These are phyloP conservation scores for Candida incommunis DNA, from an alignment of 805 yeast genomes.

Conservation along the genomic window DNA sequence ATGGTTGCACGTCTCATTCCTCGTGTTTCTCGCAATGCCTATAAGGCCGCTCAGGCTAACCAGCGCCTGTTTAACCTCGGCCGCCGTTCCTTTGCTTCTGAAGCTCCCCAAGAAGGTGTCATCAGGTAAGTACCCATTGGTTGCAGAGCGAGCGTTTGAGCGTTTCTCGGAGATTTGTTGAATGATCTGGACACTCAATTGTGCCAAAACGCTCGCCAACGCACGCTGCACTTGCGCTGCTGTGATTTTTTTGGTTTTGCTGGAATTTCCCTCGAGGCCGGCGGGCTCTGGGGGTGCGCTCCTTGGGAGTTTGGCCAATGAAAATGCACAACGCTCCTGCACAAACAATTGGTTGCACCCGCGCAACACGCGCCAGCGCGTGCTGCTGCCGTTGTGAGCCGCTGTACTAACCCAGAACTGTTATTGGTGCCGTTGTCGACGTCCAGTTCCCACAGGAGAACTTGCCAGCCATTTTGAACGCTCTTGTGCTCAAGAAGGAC, in stretches of 20 bases:
- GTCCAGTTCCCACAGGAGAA: slow-evolving; percentile 97
- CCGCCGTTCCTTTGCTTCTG: slow-evolving; percentile 60
- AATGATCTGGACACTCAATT: too few relatives aligned
- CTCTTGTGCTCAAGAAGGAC: slow-evolving; percentile 73
- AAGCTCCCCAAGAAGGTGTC: slow-evolving; percentile 65
- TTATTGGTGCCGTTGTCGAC: slow-evolving; percentile 97
- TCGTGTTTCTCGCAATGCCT: slow-evolving; percentile 61
- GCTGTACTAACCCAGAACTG: slow-evolving; percentile 48
- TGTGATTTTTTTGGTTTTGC: too few relatives aligned
- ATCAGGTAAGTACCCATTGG: slow-evolving; percentile 56
- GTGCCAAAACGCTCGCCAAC: too few relatives aligned
- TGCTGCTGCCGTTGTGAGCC: neutral
- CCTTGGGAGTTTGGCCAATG: slow-evolving; percentile 1
- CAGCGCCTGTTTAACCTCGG: slow-evolving; percentile 34
- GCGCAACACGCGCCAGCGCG: slow-evolving; percentile 4
- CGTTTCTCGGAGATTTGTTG: too few relatives aligned
- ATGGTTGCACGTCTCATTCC: slow-evolving; percentile 37
- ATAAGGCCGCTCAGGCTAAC: slow-evolving; percentile 79
- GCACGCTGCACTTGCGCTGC: too few relatives aligned
- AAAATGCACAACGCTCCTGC: neutral
- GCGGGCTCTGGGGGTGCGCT: slow-evolving; percentile 2
- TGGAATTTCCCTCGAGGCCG: too few relatives aligned
- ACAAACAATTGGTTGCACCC: slow-evolving; percentile 1
- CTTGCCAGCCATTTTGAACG: slow-evolving; percentile 95
- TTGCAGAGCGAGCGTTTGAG: neutral